phyloP scores from a whole-genome alignment of 1,284 basidiomycete genomes.

The Malassezia cuniculi region DNA sequence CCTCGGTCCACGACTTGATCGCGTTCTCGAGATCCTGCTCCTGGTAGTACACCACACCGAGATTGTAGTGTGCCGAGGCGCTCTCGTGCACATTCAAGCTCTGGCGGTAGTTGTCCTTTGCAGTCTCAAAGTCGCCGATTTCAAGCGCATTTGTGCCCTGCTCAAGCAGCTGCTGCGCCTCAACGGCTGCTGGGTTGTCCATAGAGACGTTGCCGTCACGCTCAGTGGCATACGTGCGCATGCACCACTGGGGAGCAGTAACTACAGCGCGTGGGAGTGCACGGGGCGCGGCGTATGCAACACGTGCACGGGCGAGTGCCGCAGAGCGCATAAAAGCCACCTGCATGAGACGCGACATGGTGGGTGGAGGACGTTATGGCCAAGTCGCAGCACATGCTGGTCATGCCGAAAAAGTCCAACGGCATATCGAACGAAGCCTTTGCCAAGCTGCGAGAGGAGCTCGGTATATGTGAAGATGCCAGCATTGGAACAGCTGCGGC shows the following conservation, averaged over 20 bases:
- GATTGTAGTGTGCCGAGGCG: conserved; percentile 70
- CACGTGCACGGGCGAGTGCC: too few species aligned
- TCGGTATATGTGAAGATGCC: not conserved
- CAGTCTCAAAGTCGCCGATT: conserved; percentile 71
- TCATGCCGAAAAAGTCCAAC: too few species aligned
- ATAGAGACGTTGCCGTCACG: conserved; percentile 3
- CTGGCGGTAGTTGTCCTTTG: conserved; percentile 61
- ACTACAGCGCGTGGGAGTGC: too few species aligned
- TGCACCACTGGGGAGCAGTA: not conserved
- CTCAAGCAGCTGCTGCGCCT: conserved; percentile 69
- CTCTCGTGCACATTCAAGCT: conserved; percentile 69
- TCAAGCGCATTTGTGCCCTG: conserved; percentile 75
- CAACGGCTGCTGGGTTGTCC: conserved; percentile 66
- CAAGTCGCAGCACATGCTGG: too few species aligned
- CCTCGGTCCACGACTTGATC: conserved; percentile 29
- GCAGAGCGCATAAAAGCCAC: too few species aligned
- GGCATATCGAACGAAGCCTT: not conserved
- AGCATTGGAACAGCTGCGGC: not conserved
- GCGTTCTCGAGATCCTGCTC: conserved; percentile 48
- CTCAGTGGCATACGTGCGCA: conserved; percentile 4
- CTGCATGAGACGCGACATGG: not conserved
- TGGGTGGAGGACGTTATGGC: conserved; percentile 5
- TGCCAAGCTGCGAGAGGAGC: conserved; percentile 8
- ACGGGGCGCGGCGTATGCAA: too few species aligned
- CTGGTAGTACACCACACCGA: conserved; percentile 77